Evolutionary conservation across 768 basidiomycete genomes (phyloP).

Genomic region (Psilocybe azurescens): DNA sequence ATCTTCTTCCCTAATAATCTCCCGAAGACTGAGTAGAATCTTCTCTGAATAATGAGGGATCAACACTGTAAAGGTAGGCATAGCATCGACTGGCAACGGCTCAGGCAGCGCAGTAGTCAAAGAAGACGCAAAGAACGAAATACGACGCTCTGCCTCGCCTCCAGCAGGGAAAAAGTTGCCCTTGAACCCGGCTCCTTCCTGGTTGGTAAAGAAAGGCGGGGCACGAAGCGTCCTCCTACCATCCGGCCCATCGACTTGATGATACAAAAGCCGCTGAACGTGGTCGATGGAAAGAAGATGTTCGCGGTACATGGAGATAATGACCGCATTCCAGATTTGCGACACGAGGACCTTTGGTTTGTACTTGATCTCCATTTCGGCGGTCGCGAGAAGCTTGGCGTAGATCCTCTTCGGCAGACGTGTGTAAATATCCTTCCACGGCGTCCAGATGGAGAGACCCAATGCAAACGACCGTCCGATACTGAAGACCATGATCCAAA

Average conservation of each 20-base stretch:
- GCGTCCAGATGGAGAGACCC: constrained; percentile 98
- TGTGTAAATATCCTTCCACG: constrained; percentile 97
- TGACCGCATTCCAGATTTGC: constrained; percentile 99
- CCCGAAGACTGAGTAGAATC: constrained; percentile 93
- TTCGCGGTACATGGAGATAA: constrained; percentile 99
- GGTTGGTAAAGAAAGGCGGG: constrained; percentile 97
- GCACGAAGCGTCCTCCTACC: constrained; percentile 93
- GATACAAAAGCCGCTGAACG: constrained; percentile 96
- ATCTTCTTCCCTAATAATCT: constrained; percentile 98
- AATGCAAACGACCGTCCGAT: constrained; percentile 89
- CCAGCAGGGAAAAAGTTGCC: constrained; percentile 92
- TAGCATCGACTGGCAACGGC: constrained; percentile 94
- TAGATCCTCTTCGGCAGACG: constrained; percentile 97
- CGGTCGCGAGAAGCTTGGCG: constrained; percentile 93
- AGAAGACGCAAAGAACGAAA: constrained; percentile 98
- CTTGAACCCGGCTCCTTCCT: constrained; percentile 72
- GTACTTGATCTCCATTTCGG: constrained; percentile 99
- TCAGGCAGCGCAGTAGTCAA: constrained; percentile 96
- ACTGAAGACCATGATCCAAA: constrained; percentile 96
- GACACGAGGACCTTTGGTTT: constrained; percentile 99
- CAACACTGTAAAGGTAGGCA: constrained; percentile 99
- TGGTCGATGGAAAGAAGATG: constrained; percentile 98
- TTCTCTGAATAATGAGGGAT: constrained; percentile 99
- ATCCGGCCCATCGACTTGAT: constrained; percentile 91
- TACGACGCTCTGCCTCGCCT: constrained; percentile 95